A percentile compares a stretch with the other conserved stretches of the same genome.
Conservation (phyloP, 2,329 filamentous ascomycete species). For the Paraphoma sp. region DNA sequence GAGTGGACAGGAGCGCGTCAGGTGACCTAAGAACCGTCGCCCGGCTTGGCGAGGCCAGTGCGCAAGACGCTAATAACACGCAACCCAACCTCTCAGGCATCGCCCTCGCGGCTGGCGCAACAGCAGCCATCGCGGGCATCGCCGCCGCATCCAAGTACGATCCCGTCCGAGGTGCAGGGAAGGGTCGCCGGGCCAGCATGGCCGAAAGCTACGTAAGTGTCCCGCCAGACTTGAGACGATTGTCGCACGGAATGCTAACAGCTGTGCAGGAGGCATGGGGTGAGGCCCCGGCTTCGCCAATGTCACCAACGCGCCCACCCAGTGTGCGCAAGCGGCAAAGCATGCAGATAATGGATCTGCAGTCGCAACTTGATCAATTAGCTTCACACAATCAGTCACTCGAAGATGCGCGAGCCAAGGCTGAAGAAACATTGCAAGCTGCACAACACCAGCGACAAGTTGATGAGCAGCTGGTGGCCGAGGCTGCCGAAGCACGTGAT, state of each 20-base stretch:
- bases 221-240: constrained; percentile 6
- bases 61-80: constrained; percentile 42
- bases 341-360: constrained; percentile 92
- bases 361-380: constrained; percentile 83
- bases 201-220: constrained; percentile 89
- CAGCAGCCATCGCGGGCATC: constrained; percentile 50
- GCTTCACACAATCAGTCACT: constrained; percentile 83
- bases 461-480: constrained; percentile 55
- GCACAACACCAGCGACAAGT: constrained; percentile 61
- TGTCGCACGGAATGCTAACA: constrained; percentile 29
- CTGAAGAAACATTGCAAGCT: constrained; percentile 69
- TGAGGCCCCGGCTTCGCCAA: constrained; percentile 86
- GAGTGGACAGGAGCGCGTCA: constrained; percentile 71
- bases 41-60: constrained; percentile 61
- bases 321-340: constrained; percentile 97
- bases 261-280: constrained; percentile 83
- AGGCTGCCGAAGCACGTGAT: constrained; percentile 69
- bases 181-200: constrained; percentile 81
- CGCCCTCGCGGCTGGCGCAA: constrained; percentile 43
- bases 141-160: constrained; percentile 67
- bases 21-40: constrained; percentile 77
- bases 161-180: constrained; percentile 85
- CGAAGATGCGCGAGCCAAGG: constrained; percentile 71
- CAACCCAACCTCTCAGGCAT: constrained; percentile 40
- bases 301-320: constrained; percentile 90